A percentile compares a stretch with the other conserved stretches of the same genome.
phyloP scores from a whole-genome alignment of 495 filamentous ascomycete genomes.

The Penicilliopsis zonata region DNA sequence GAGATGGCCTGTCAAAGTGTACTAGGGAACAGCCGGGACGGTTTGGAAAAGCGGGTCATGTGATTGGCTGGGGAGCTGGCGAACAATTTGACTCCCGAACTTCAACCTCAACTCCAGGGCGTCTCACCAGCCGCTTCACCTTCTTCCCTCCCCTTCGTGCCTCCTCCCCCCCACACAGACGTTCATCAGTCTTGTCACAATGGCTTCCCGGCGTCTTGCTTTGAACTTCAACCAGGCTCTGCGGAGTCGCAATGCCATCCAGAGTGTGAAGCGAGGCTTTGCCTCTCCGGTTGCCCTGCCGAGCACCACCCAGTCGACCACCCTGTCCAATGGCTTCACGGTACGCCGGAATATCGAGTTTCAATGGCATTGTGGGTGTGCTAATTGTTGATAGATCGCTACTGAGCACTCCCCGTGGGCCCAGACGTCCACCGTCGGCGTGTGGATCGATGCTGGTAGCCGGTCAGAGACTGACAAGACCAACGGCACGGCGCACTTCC shows the following conservation, averaged over 20 bases:
- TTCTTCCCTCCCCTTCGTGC: conserved; percentile 17
- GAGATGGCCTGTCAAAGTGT: neutral
- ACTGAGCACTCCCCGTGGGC: conserved; percentile 97
- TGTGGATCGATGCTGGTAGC: conserved; percentile 98
- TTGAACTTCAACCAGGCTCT: conserved; percentile 78
- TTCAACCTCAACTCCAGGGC: conserved; percentile 35
- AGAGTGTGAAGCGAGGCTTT: conserved; percentile 67
- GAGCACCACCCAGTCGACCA: conserved; percentile 84
- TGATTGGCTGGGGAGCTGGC: conserved; percentile 35
- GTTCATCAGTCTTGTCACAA: conserved; percentile 32
- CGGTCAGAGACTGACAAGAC: conserved; percentile 96
- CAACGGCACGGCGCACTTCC: conserved; percentile 98
- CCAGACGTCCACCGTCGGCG: conserved; percentile 95
- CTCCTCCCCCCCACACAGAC: conserved; percentile 2
- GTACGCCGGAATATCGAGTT: conserved; percentile 39
- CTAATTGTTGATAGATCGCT: conserved; percentile 60
- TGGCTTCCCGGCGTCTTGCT: conserved; percentile 92
- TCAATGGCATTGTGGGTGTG: conserved; percentile 20
- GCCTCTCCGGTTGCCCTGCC: conserved; percentile 67
- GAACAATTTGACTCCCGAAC: conserved; percentile 43
- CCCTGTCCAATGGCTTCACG: conserved; percentile 91
- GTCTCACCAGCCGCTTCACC: conserved; percentile 9
- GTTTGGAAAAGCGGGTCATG: conserved; percentile 37
- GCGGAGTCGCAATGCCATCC: conserved; percentile 65
- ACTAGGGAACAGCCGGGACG: conserved; percentile 27